A percentile compares a stretch with the other conserved stretches of the same genome.
These are phyloP conservation scores for Cyberlindnera misumaiensis DNA, from an alignment of 805 yeast species.

Conservation along the genomic window DNA sequence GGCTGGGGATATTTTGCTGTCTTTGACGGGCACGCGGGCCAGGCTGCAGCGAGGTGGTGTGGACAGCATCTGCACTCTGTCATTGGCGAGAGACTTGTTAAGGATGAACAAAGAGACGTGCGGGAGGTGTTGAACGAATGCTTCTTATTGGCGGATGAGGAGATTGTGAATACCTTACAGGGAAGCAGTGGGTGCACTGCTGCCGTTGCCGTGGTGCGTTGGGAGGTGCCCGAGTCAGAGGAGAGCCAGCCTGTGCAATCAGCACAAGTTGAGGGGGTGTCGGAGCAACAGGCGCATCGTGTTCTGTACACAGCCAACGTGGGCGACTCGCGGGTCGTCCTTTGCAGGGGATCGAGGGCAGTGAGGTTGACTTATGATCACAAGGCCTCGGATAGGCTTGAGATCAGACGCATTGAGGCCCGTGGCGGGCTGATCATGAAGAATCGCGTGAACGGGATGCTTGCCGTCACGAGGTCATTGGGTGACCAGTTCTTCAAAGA, in stretches of 20 bases:
- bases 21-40: constrained; percentile 97
- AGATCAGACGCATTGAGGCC: constrained; percentile 64
- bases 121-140: constrained; percentile 61
- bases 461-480: constrained; percentile 88
- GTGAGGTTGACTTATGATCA: constrained; percentile 86
- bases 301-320: constrained; percentile 91
- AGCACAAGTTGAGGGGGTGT: constrained; percentile 12
- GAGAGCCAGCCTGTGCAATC: constrained; percentile 1
- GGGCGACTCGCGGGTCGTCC: constrained; percentile 84
- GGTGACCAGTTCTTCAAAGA: constrained; percentile 94
- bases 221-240: constrained; percentile 58
- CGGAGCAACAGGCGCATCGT: constrained; percentile 44
- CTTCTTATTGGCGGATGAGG: constrained; percentile 68
- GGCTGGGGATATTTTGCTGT: constrained; percentile 96
- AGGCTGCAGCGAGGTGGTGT: constrained; percentile 90
- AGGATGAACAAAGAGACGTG: constrained; percentile 44
- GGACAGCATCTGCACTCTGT: constrained; percentile 75
- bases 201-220: constrained; percentile 82
- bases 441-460: constrained; percentile 89
- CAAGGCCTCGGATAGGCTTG: constrained; percentile 78
- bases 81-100: constrained; percentile 51
- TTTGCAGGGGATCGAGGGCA: constrained; percentile 70
- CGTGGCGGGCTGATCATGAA: constrained; percentile 86
- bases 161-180: constrained; percentile 50
- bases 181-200: constrained; percentile 93